A percentile compares a stretch with the other conserved stretches of the same genome.
Evolutionary conservation across 139 green algal species (phyloP).

Genomic region (Micromonas pusilla): DNA sequence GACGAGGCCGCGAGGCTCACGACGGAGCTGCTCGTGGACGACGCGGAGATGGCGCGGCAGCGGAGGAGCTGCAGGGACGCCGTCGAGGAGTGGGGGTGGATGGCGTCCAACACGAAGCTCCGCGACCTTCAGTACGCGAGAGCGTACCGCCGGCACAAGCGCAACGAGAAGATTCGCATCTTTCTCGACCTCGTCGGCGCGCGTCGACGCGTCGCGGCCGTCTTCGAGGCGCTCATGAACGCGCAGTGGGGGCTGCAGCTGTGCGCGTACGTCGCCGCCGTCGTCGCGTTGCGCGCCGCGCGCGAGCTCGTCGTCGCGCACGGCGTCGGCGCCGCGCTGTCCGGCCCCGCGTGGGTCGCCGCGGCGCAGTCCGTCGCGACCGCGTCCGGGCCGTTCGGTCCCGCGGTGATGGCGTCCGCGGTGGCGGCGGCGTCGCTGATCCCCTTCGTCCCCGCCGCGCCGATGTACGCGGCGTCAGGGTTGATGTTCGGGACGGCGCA

Average conservation of each 20-base stretch:
- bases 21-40: not conserved
- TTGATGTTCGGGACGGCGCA: conserved; percentile 10
- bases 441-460: conserved; percentile 11
- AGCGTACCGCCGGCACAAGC: not conserved
- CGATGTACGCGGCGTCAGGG: conserved; percentile 7
- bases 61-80: not conserved
- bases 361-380: not conserved
- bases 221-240: not conserved
- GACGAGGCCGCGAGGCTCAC: conserved; percentile 7
- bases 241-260: not conserved
- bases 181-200: not conserved
- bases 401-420: not conserved
- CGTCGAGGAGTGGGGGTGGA: conserved; percentile 38
- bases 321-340: not conserved
- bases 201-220: not conserved
- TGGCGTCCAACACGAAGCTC: conserved; percentile 29
- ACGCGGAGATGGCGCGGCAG: not conserved
- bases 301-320: not conserved
- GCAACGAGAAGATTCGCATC: not conserved
- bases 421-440: not conserved
- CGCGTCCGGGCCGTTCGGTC: not conserved
- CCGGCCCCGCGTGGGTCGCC: not conserved
- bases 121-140: conserved; percentile 27
- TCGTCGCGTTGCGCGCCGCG: no score
- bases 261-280: no score